These are phyloP conservation scores for Apiotrichum akiyoshidainum DNA, from an alignment of 1,284 basidiomycete genomes.

Conservation along the genomic window DNA sequence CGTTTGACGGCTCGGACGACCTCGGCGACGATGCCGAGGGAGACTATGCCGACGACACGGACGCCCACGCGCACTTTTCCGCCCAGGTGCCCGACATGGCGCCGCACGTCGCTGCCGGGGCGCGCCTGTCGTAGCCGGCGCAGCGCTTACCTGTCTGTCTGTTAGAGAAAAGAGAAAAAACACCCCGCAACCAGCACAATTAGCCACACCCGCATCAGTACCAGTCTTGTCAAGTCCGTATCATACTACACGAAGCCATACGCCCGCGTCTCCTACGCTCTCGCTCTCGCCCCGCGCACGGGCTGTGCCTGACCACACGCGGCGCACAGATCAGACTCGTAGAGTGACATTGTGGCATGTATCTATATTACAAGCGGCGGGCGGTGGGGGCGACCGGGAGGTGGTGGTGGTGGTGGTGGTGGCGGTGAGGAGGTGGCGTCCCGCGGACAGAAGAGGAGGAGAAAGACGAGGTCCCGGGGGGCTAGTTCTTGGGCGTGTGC, in stretches of 20 bases:
- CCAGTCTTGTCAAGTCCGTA: too few relatives aligned
- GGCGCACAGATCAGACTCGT: neutral
- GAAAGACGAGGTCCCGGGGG: too few relatives aligned
- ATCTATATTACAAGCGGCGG: constrained; percentile 20
- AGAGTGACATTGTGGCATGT: constrained; percentile 16
- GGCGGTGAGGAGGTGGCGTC: neutral
- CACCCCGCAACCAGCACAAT: too few relatives aligned
- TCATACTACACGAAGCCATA: too few relatives aligned
- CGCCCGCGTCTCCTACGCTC: neutral
- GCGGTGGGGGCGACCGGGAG: neutral
- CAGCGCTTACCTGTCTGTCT: neutral
- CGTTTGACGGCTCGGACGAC: constrained; percentile 1
- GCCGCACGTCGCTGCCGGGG: neutral
- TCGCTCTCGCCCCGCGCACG: neutral
- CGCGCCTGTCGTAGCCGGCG: neutral
- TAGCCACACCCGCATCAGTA: too few relatives aligned
- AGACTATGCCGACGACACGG: constrained; percentile 2
- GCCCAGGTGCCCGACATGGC: neutral
- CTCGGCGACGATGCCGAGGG: neutral
- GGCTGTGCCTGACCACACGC: neutral
- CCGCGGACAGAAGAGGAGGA: too few relatives aligned
- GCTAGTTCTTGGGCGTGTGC: constrained; percentile 24
- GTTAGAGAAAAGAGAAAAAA: too few relatives aligned
- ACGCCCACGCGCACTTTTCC: constrained; percentile 1
- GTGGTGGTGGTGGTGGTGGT: neutral